phyloP scores from a whole-genome alignment of 2,329 filamentous ascomycete genomes.

The Karstenula rhodostoma region DNA sequence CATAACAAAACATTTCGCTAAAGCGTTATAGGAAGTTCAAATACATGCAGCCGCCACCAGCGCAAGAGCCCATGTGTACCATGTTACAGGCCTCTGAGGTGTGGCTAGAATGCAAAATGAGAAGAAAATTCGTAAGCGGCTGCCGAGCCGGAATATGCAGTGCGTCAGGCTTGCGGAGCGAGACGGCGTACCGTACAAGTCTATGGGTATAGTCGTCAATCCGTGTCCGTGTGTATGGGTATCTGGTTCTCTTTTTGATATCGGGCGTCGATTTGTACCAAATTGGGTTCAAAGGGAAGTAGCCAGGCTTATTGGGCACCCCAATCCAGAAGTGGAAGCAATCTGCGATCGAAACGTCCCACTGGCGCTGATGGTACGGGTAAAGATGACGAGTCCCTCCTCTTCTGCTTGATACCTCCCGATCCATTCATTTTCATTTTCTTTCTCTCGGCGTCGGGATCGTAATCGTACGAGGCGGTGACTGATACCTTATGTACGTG shows the following conservation, averaged over 20 bases:
- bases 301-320: conserved; percentile 23
- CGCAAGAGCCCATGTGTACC: conserved; percentile 1
- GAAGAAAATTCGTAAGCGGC: conserved; percentile 14
- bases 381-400: conserved; percentile 21
- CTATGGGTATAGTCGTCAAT: conserved; percentile 22
- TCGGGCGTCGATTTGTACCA: neutral
- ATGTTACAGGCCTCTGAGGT: neutral
- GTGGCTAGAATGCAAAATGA: neutral
- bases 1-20: conserved; percentile 8
- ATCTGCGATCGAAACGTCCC: conserved; percentile 43
- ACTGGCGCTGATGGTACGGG: conserved; percentile 35
- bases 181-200: conserved; percentile 17
- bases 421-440: conserved; percentile 29
- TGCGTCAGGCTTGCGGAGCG: conserved; percentile 9
- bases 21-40: conserved; percentile 2
- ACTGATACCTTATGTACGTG: conserved; percentile 61
- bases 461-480: conserved; percentile 48
- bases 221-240: conserved; percentile 18
- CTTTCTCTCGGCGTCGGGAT: conserved; percentile 47
- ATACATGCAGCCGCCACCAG: neutral
- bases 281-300: conserved; percentile 17
- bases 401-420: conserved; percentile 18
- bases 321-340: conserved; percentile 21
- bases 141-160: conserved; percentile 9
- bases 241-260: conserved; percentile 16